Conservation (phyloP, 345 rosid genomes). For the Schrenkiella parvula region DNA sequence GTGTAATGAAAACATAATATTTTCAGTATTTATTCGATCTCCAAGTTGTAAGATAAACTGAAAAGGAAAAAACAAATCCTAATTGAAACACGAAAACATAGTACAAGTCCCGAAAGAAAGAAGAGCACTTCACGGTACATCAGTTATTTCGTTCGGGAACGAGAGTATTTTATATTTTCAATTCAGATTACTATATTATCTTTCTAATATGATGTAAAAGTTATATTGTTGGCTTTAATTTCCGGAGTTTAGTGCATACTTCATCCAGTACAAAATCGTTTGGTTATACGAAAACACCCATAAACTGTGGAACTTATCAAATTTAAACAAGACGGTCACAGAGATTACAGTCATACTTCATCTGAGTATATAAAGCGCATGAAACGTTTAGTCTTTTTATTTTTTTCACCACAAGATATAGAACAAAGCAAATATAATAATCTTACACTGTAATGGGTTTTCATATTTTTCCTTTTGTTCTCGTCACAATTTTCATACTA, state of each 20-base stretch:
- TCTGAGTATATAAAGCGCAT: constrained; percentile 1
- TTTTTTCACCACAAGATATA: background rate
- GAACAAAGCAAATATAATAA: background rate
- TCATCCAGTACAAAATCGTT: background rate
- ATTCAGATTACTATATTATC: background rate
- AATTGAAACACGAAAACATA: background rate
- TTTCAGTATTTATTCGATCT: too few species aligned
- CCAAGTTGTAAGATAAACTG: too few species aligned
- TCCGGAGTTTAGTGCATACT: background rate
- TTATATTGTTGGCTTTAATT: background rate
- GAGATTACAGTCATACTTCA: background rate
- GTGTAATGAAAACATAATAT: too few species aligned
- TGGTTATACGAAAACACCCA: constrained; percentile 1
- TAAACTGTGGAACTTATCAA: background rate
- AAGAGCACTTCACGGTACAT: background rate
- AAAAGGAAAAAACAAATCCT: background rate
- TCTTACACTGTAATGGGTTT: constrained; percentile 15
- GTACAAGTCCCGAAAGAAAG: background rate
- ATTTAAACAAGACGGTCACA: background rate
- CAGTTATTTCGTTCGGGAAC: background rate
- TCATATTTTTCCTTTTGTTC: constrained; percentile 2
- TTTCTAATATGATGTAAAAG: background rate
- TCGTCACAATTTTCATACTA: constrained; percentile 14
- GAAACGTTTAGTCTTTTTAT: background rate
- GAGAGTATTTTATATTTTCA: background rate